Evolutionary conservation across 2,329 filamentous ascomycete species (phyloP).

Genomic region (Cladosporium sp.): DNA sequence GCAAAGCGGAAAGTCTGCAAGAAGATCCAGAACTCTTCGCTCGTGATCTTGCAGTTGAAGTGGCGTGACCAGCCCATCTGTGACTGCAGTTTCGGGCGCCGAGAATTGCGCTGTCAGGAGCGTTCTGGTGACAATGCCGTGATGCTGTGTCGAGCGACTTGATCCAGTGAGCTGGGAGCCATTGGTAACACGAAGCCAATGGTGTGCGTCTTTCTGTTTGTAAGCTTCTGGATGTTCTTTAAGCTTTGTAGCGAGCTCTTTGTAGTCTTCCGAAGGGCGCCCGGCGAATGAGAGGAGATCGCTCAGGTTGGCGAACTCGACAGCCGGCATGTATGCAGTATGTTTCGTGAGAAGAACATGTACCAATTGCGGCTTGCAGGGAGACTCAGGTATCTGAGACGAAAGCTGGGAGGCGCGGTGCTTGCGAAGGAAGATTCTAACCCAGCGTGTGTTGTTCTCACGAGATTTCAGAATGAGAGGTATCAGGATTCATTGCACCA

Average conservation of each 20-base stretch:
- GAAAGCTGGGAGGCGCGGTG: not conserved
- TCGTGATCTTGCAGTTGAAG: not conserved
- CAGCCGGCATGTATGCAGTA: not conserved
- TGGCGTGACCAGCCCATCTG: not conserved
- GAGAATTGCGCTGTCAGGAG: too few species aligned
- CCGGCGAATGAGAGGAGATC: not conserved
- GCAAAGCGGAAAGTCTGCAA: not conserved
- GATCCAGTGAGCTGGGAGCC: not conserved
- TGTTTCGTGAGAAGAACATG: not conserved
- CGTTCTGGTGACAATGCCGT: too few species aligned
- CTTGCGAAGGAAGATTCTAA: not conserved
- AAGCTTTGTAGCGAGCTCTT: not conserved
- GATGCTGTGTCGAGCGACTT: too few species aligned
- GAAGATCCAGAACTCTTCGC: not conserved
- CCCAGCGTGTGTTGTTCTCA: constrained; percentile 1
- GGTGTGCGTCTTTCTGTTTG: not conserved
- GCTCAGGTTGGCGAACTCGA: not conserved
- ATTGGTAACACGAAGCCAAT: not conserved
- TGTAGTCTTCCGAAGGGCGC: not conserved
- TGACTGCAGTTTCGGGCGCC: too few species aligned
- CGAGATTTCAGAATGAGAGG: not conserved
- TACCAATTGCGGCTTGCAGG: not conserved
- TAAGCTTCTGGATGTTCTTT: not conserved
- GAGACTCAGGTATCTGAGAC: not conserved
- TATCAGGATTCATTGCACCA: not conserved